phyloP scores from a whole-genome alignment of 176 grass and related monocot species.

The Avena eriantha region DNA sequence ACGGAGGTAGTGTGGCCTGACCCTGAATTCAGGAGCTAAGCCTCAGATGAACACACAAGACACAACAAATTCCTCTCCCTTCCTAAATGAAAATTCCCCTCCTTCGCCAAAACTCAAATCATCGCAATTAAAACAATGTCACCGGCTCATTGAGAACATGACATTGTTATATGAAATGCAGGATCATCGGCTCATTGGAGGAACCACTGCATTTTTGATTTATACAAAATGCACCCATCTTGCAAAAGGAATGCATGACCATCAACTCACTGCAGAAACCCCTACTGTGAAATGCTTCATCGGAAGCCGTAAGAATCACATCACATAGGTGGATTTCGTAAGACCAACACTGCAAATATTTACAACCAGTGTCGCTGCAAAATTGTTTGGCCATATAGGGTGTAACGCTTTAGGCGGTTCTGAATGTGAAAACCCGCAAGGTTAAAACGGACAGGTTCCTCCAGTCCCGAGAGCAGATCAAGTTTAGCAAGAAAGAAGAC shows the following conservation, averaged over 20 bases:
- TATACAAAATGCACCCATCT: neutral
- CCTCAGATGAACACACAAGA: too few species aligned
- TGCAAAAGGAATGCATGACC: neutral
- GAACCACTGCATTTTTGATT: neutral
- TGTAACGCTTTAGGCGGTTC: neutral
- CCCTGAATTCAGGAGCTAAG: too few species aligned
- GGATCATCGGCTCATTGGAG: too few species aligned
- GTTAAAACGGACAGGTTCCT: neutral
- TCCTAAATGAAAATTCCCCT: too few species aligned
- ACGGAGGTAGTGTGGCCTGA: too few species aligned
- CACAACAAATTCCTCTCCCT: too few species aligned
- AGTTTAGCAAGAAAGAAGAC: neutral
- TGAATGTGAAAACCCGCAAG: neutral
- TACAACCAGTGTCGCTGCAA: neutral
- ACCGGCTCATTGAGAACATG: too few species aligned
- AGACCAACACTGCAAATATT: neutral
- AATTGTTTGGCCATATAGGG: neutral
- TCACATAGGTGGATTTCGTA: neutral
- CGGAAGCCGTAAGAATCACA: neutral
- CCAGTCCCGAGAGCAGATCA: neutral
- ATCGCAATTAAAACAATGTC: too few species aligned
- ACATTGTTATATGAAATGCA: too few species aligned
- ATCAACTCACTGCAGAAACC: neutral
- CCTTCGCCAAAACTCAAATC: too few species aligned
- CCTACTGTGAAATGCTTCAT: neutral